Evolutionary conservation across 495 filamentous ascomycete genomes (phyloP), one percentile per base, ranked within the genome.

Genomic region (Daldinia childiae): DNA sequence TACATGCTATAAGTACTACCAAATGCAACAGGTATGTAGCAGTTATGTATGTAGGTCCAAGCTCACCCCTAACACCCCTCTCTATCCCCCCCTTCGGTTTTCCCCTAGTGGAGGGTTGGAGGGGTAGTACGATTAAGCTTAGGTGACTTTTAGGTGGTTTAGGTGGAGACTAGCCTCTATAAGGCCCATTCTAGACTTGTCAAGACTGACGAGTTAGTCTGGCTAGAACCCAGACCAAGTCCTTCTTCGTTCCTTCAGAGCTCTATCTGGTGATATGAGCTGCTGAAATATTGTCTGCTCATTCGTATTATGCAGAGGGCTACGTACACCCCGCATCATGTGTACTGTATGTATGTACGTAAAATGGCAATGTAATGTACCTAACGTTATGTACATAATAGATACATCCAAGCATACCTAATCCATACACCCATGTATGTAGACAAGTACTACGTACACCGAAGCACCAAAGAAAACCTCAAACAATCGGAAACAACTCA

Each of bases 51-150:
- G 1, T 48, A 48, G 43, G 43, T 24, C 43, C 43, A 48, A 38
- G 32, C 32, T 24, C 3, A 19, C 34, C 32, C 34, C 34, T 14
- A 36, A 12, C 55, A 58, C 21, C 56, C 34, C 30, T 39, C 56
- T 39, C 17, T 41, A 34, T 29, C 48, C 36, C 41, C 29, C 50
- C 57, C 50, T 41, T 62, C 48, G 66, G 58, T 29, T 30, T 26
- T 51, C 38, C 21, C 48, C 39, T 58, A 32, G 3, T 58, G 58
- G 51, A 58, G 54, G 56, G 62, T 54, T 66, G 66, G 66, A 69
- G 65, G 65, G 71, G 62, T 66, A 69, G 63, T 66, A 62, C 70
- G 50, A 73, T 72, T 68, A 72, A 72, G 69, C 60, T 68, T 72
- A 72, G 69, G 64, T 64, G 59, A 51, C 57, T 54, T 64, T 34